These are phyloP conservation scores for Aaosphaeria pasadenensis DNA, from an alignment of 2,329 filamentous ascomycete genomes.

Conservation along the genomic window DNA sequence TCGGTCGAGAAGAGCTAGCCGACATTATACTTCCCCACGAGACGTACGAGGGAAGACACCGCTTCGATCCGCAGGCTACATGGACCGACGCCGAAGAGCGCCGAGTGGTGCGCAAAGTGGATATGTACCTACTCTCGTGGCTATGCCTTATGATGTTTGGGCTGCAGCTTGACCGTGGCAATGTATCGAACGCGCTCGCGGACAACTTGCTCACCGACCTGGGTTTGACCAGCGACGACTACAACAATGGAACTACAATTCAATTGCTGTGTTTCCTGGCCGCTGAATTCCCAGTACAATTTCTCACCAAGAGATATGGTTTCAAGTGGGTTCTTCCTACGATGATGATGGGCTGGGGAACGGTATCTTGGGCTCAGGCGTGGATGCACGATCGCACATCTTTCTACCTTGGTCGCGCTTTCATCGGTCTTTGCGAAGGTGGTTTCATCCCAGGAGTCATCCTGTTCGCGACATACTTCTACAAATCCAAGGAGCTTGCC, in stretches of 20 bases:
- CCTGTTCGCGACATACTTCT: conserved; percentile 71
- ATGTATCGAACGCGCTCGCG: conserved; percentile 29
- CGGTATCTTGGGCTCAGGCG: conserved; percentile 61
- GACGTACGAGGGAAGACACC: conserved; percentile 45
- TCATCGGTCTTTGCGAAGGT: conserved; percentile 33
- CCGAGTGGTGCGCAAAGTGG: conserved; percentile 40
- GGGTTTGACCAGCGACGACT: conserved; percentile 17
- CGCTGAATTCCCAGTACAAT: conserved; percentile 41
- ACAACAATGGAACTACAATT: conserved; percentile 45
- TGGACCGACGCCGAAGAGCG: conserved; percentile 26
- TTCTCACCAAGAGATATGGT: conserved; percentile 41
- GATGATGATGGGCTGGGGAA: conserved; percentile 40
- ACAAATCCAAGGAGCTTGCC: conserved; percentile 67
- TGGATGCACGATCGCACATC: conserved; percentile 49
- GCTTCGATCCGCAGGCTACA: conserved; percentile 16
- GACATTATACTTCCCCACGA: conserved; percentile 43
- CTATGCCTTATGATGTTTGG: conserved; percentile 33
- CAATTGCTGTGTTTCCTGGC: conserved; percentile 75
- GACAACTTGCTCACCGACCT: conserved; percentile 23
- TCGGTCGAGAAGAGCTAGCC: conserved; percentile 26
- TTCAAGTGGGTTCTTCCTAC: conserved; percentile 39
- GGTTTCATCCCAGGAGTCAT: conserved; percentile 62
- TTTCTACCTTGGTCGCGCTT: conserved; percentile 35
- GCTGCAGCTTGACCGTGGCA: conserved; percentile 45
- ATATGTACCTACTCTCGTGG: conserved; percentile 10